phyloP scores from a whole-genome alignment of 176 grass and related monocot genomes.

The Pontederia crassipes region DNA sequence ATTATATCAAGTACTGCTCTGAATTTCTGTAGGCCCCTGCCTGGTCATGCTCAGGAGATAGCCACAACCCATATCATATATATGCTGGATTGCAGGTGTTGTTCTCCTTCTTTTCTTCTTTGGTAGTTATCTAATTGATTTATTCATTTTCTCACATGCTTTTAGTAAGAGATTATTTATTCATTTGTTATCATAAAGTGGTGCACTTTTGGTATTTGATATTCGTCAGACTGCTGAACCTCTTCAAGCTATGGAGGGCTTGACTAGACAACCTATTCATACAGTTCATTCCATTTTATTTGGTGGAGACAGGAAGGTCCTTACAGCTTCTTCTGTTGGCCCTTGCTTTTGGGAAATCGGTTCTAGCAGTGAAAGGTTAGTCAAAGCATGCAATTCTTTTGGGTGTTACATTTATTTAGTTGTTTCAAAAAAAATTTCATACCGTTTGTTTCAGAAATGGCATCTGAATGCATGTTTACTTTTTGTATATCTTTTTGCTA shows the following conservation, averaged over 20 bases:
- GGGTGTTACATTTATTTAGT: too few species aligned
- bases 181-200: slow-evolving; percentile 36
- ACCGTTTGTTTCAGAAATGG: too few species aligned
- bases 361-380: slow-evolving; percentile 31
- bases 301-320: slow-evolving; percentile 36
- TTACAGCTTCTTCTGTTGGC: slow-evolving; percentile 73
- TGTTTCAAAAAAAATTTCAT: too few species aligned
- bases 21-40: slow-evolving; percentile 46
- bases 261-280: slow-evolving; percentile 59
- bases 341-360: slow-evolving; percentile 63
- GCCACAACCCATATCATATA: slow-evolving; percentile 32
- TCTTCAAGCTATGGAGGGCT: slow-evolving; percentile 38
- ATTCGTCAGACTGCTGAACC: slow-evolving; percentile 68
- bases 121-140: neutral
- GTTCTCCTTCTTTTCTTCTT: slow-evolving; percentile 12
- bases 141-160: neutral
- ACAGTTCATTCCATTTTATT: slow-evolving; percentile 43
- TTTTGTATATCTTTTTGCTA: too few species aligned
- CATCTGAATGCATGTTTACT: too few species aligned
- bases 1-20: slow-evolving; percentile 2
- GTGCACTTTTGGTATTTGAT: slow-evolving; percentile 88
- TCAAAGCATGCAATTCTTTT: too few species aligned
- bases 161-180: neutral
- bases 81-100: slow-evolving; percentile 87
- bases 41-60: slow-evolving; percentile 69